Evolutionary conservation across 345 rosid species (phyloP).

Genomic region (Camelina sativa): DNA sequence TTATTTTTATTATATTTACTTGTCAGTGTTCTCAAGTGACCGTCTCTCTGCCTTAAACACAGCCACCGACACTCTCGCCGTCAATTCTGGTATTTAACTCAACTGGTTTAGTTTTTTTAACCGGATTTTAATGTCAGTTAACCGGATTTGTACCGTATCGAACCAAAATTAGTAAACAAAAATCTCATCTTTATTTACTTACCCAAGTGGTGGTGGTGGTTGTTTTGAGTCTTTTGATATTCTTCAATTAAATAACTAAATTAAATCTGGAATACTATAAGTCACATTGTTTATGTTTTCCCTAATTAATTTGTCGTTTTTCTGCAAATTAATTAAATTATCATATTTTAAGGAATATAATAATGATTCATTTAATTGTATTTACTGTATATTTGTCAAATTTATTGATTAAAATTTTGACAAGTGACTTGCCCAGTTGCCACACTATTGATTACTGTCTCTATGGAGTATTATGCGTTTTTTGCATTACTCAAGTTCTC

Average conservation of each 20-base stretch:
- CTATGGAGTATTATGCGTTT: background rate
- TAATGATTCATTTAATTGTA: background rate
- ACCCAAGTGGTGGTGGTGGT: background rate
- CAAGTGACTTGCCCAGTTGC: background rate
- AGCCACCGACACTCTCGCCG: slow-evolving; percentile 46
- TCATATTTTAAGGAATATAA: background rate
- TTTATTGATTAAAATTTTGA: slow-evolving; percentile 6
- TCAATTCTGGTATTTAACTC: slow-evolving; percentile 19
- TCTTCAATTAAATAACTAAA: background rate
- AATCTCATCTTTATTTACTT: slow-evolving; percentile 1
- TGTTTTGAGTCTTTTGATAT: background rate
- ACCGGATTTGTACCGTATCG: background rate
- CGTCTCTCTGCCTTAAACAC: slow-evolving; percentile 22
- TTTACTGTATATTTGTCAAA: background rate
- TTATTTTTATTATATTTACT: background rate
- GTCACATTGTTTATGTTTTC: background rate
- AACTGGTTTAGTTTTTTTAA: background rate
- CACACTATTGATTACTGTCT: background rate
- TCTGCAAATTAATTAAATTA: background rate
- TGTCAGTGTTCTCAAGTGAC: slow-evolving; percentile 23
- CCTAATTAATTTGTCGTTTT: background rate
- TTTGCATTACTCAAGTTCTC: background rate
- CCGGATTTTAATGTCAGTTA: background rate
- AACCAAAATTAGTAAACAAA: slow-evolving; percentile 16
- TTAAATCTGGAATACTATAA: background rate